Evolutionary conservation across 2,329 filamentous ascomycete species (phyloP), one percentile per base, ranked within the genome.

Genomic region (Penicillium sp.): DNA sequence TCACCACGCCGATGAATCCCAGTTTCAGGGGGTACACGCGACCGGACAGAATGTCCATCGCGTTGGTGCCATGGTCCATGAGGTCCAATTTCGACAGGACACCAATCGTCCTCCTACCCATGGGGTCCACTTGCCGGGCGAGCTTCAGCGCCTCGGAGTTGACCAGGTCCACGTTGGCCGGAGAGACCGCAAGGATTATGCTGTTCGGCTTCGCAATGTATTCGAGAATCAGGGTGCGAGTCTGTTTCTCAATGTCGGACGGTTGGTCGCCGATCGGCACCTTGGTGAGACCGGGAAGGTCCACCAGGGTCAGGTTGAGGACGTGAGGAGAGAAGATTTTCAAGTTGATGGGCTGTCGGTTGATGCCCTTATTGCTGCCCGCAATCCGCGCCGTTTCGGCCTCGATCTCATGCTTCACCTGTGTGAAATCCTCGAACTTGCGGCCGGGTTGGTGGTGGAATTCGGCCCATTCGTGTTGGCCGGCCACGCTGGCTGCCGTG

Each of bases 141-240:
- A 99, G 86, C 75, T 99, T 99, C 63, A 99, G 77, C 7, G 94
- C 92, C 73, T 99, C 94, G 7, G 94, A 99, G 74, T 99, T 99
- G 70, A 97, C 94, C 64, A 99, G 86, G 69, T 99, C 94, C 66
- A 97, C 92, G 67, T 99, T 99, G 47, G 94, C 94, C 16, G 94
- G 92, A 11, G 94, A 97, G 22, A 99, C 94, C 28, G 94, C 94
- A 46, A 99, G 83, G 59, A 99, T 87, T 67, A 99, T 96, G 74
- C 92, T 96, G 81, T 99, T 99, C 13, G 94, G 92, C 76, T 99
- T 99, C 51, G 92, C 92, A 67, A 97, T 99, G 70, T 96, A 99
- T 77, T 99, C 94, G 50, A 92, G 89, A 65, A 99, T 97, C 64
- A 99, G 83, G 62, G 90, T 96, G 59, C 92, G 85, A 28, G 94